Conservation (phyloP, 2,329 filamentous ascomycete species). For the Pseudogymnoascus sp. region DNA sequence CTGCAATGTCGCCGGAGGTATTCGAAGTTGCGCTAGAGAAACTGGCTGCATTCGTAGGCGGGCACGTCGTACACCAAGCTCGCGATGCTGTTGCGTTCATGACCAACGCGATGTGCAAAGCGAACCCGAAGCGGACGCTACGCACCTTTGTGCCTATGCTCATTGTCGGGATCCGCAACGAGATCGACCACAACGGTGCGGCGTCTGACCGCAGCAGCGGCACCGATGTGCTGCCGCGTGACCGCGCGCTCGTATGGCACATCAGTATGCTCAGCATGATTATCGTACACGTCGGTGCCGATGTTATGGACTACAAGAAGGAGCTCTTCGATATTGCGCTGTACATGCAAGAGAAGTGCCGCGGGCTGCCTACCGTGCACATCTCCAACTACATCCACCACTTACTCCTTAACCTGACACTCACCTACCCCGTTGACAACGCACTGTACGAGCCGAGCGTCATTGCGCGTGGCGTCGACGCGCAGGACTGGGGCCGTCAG, state of each 20-base stretch:
- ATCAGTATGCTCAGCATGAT: constrained; percentile 97
- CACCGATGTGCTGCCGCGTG: constrained; percentile 84
- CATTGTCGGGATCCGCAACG: constrained; percentile 83
- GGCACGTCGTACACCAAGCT: constrained; percentile 94
- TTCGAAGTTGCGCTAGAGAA: constrained; percentile 91
- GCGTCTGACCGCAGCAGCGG: constrained; percentile 92
- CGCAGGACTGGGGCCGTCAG: constrained; percentile 78
- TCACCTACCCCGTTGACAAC: constrained; percentile 88
- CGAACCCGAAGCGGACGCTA: constrained; percentile 86
- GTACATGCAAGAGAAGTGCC: constrained; percentile 95
- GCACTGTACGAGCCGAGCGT: constrained; percentile 77
- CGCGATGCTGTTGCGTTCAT: constrained; percentile 98
- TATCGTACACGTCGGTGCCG: constrained; percentile 87
- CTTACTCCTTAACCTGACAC: constrained; percentile 84
- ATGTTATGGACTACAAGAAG: constrained; percentile 80
- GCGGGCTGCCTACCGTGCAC: constrained; percentile 88
- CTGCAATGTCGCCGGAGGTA: constrained; percentile 83
- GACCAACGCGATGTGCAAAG: constrained; percentile 91
- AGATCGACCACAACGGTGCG: constrained; percentile 94
- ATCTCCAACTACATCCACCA: constrained; percentile 98
- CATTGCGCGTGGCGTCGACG: constrained; percentile 62
- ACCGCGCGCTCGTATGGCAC: constrained; percentile 92
- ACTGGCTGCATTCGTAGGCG: constrained; percentile 81
- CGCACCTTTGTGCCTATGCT: constrained; percentile 87
- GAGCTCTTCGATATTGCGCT: constrained; percentile 85